phyloP scores from a whole-genome alignment of 306 rosid species.

The Pueraria montana region DNA sequence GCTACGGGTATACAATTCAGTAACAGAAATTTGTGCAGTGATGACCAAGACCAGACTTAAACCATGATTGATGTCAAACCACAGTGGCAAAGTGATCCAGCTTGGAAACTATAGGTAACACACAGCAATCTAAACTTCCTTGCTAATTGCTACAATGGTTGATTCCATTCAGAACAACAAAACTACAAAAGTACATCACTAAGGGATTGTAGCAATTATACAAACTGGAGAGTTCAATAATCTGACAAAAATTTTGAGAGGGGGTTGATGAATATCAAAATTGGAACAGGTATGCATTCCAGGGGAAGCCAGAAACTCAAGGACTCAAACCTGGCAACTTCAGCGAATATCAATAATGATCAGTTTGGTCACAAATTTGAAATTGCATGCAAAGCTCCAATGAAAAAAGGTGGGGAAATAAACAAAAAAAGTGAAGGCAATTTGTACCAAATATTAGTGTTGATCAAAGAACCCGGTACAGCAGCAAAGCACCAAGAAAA shows the following conservation, averaged over 20 bases:
- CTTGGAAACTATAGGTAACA: slow-evolving; percentile 16
- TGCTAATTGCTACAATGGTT: not conserved
- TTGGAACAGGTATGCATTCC: slow-evolving; percentile 21
- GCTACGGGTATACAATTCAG: not conserved
- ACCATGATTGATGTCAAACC: not conserved
- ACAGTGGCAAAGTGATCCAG: slow-evolving; percentile 10
- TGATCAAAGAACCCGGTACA: slow-evolving; percentile 36
- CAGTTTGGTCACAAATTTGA: slow-evolving; percentile 36
- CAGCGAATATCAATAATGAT: slow-evolving; percentile 29
- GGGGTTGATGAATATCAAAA: slow-evolving; percentile 41
- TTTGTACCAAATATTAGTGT: slow-evolving; percentile 26
- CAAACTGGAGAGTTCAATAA: slow-evolving; percentile 30
- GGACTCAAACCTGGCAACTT: slow-evolving; percentile 46
- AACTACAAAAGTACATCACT: slow-evolving; percentile 23
- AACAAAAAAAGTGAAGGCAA: not conserved
- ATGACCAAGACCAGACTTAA: slow-evolving; percentile 8
- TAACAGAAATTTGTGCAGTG: slow-evolving; percentile 19
- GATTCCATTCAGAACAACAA: slow-evolving; percentile 28
- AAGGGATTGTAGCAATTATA: slow-evolving; percentile 9
- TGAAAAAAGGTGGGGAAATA: not conserved
- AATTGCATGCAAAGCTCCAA: not conserved
- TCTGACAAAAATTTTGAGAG: not conserved
- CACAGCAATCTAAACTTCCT: slow-evolving; percentile 35
- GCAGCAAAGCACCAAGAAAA: slow-evolving; percentile 27
- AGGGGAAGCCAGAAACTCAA: slow-evolving; percentile 35